A percentile compares a stretch with the other conserved stretches of the same genome.
Evolutionary conservation across 768 basidiomycete genomes (phyloP).

Genomic region (Lactifluus subvellereus): DNA sequence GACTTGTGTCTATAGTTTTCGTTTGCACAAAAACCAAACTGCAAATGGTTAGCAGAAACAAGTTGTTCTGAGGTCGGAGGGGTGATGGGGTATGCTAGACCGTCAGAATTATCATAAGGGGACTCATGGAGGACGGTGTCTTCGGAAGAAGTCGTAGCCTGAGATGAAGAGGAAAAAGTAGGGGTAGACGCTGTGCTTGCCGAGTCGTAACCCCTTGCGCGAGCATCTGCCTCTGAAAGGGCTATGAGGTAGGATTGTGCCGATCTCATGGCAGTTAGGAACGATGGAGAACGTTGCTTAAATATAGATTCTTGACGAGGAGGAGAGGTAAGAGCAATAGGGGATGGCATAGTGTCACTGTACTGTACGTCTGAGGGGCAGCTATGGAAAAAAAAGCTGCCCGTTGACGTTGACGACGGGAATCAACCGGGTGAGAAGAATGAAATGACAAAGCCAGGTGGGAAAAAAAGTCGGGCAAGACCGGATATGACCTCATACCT

Average conservation of each 20-base stretch:
- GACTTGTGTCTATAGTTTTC: conserved; percentile 66
- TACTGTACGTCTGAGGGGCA: neutral
- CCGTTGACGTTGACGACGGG: too few relatives aligned
- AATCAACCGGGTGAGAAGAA: too few relatives aligned
- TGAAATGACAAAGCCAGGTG: neutral
- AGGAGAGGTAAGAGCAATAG: conserved; percentile 26
- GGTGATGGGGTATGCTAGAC: conserved; percentile 52
- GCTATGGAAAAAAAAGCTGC: neutral
- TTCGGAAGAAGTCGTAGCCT: conserved; percentile 61
- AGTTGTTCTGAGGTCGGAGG: conserved; percentile 79
- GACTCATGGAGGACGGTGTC: conserved; percentile 57
- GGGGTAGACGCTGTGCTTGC: conserved; percentile 57
- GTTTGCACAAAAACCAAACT: conserved; percentile 89
- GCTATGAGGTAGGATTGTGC: conserved; percentile 59
- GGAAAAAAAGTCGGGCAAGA: too few relatives aligned
- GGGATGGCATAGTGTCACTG: conserved; percentile 19
- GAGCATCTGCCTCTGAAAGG: conserved; percentile 60
- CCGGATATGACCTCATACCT: too few relatives aligned
- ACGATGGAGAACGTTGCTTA: conserved; percentile 35
- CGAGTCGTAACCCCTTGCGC: conserved; percentile 44
- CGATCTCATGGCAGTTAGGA: conserved; percentile 39
- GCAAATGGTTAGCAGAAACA: conserved; percentile 75
- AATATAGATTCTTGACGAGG: conserved; percentile 49
- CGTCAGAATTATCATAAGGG: conserved; percentile 41
- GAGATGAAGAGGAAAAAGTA: conserved; percentile 68